phyloP scores from a whole-genome alignment of 306 rosid genomes.

The Morella rubra region DNA sequence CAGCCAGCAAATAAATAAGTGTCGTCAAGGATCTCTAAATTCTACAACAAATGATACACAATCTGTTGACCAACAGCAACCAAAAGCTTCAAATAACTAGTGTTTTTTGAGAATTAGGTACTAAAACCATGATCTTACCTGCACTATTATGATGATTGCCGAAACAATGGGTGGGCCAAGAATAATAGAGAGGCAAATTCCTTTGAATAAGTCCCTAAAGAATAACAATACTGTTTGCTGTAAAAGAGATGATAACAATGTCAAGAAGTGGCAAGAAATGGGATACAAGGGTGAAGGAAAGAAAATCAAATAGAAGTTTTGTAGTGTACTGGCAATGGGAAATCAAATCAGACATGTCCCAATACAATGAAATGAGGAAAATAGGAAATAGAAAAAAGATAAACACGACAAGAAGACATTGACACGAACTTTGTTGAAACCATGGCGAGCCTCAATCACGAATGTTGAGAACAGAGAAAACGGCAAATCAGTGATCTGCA shows the following conservation, averaged over 20 bases:
- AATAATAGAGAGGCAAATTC: constrained; percentile 56
- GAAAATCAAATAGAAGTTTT: neutral
- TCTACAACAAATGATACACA: constrained; percentile 3
- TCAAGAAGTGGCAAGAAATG: constrained; percentile 20
- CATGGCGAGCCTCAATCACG: constrained; percentile 94
- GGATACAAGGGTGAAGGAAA: constrained; percentile 6
- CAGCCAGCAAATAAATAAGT: constrained; percentile 19
- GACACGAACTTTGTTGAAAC: constrained; percentile 78
- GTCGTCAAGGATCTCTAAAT: constrained; percentile 14
- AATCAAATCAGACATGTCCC: constrained; percentile 25
- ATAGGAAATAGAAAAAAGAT: constrained; percentile 10
- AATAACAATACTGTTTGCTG: constrained; percentile 96
- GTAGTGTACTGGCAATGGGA: constrained; percentile 18
- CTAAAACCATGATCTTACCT: constrained; percentile 45
- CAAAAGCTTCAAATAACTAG: neutral
- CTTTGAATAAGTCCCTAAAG: constrained; percentile 91
- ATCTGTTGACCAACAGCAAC: constrained; percentile 18
- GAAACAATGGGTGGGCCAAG: constrained; percentile 94
- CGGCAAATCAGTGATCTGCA: constrained; percentile 93
- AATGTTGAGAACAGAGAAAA: constrained; percentile 94
- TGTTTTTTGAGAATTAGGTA: neutral
- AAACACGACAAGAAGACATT: constrained; percentile 1
- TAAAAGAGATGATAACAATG: constrained; percentile 29
- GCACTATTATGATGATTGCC: constrained; percentile 82
- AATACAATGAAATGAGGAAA: constrained; percentile 10